Base-by-base conservation (phyloP, 345 rosid genomes). In the Camelina hispida region DNA sequence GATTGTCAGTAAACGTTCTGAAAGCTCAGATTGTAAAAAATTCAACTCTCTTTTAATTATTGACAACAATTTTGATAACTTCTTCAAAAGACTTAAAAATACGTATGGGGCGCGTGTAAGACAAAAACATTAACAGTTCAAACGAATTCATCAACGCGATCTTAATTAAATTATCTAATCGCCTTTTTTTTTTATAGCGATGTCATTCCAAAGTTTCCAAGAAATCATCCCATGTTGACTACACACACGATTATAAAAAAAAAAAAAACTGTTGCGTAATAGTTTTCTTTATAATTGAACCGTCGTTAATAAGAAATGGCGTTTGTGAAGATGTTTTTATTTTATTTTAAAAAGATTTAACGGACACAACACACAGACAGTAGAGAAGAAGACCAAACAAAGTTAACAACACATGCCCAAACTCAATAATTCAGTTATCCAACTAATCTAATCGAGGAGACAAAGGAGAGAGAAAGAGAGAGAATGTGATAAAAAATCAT, bases 361-460 rank as follows among this genome's bases (percentile, higher is more conserved):
- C 3, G 52, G 43, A 74, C 66, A 66, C 51, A 73, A 55, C 48
- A 72, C 9, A 47, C 40, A 37, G 9, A 55, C 20, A 54, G 62
- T 7, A 52, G 66, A 58, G 66, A 58, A 59, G 73, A 67, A 48
- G 14, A 48, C 50, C 50, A 48, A 9, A 15, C 52, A 17, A 67
- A 59, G 46, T 7, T 34, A 34, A 34, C 37, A 34, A 62, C 69
- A 76, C 69, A 76, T 67, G 73, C 67, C n/a, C 35, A 16, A 76
- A 53, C 50, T 47, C 74, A 76, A 76, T 68, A 68, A 76, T 76
- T 68, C 64, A 76, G 67, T 77, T 77, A 77, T 77, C 71, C 66
- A 77, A 77, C 76, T 30, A 77, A 70, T 76, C 70, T 46, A 52
- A 34, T 34, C 37, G 37, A 34, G 37, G 37, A 7, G 9, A 10